A percentile compares a stretch with the other conserved stretches of the same genome.
Conservation (phyloP, 176 grass and related monocot genomes). For the Alloteropsis semialata region DNA sequence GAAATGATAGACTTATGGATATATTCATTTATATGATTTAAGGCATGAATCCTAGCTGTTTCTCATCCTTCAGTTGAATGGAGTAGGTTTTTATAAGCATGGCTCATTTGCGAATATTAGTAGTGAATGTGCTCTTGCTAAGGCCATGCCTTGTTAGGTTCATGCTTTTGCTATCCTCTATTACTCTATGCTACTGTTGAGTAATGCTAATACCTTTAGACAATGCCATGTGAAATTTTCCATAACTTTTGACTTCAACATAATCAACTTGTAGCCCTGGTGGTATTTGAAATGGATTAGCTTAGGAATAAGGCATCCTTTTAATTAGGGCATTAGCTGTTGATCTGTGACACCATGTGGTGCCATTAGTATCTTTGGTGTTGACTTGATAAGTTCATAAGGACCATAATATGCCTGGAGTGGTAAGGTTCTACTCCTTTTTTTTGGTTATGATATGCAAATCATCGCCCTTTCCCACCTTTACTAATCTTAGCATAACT, state of each 20-base stretch:
- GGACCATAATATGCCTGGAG: neutral
- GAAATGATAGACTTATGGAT: neutral
- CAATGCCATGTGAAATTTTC: neutral
- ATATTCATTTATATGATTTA: neutral
- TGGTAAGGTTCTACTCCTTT: conserved; percentile 12
- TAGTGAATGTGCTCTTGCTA: neutral
- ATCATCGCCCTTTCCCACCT: neutral
- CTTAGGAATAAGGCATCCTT: neutral
- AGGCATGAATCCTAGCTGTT: neutral
- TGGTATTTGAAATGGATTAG: neutral
- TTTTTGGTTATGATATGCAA: neutral
- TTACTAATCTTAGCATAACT: neutral
- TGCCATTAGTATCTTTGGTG: neutral
- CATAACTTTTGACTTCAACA: neutral
- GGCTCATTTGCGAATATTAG: conserved; percentile 14
- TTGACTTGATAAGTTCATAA: conserved; percentile 13
- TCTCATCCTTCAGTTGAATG: neutral
- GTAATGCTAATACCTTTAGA: neutral
- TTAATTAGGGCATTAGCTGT: neutral
- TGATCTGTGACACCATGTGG: conserved; percentile 11
- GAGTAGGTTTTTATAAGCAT: neutral
- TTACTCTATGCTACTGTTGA: neutral
- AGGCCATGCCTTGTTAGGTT: conserved; percentile 5
- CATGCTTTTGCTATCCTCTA: neutral
- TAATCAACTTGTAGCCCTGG: conserved; percentile 7